Base-by-base conservation (phyloP, 805 yeast genomes). In the Jamesozyma spencerorum region DNA sequence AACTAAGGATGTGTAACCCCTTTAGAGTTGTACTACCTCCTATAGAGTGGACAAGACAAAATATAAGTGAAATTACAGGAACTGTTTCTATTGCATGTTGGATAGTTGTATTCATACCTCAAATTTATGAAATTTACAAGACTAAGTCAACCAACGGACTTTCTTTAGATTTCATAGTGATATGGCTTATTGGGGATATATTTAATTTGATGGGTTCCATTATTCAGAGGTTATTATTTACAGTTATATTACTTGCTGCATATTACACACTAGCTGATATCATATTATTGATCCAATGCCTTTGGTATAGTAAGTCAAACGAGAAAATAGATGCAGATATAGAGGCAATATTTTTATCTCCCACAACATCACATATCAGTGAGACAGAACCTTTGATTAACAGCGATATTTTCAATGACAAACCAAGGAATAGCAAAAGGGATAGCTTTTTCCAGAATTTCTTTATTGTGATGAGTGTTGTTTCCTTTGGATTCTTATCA, bases 81-180 rank as follows among this genome's bases (percentile, higher is more conserved):
- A 85, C 95, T 8, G 85, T 92, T 26, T 90, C 97, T 15, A 75
- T 90, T 36, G 94, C 97, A 12, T 92, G 97, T 60, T 90, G 98
- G 98, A 81, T 92, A 44, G 87, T 92, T 37, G 98, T 90, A 15
- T 90, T 92, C 68, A 92, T 95, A 29, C 97, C 97, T 11, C 97
- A 90, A 58, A 82, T 92, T 33, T 88, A 86, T 61, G 97, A 92
- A 57, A 90, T 87, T 58, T 87, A 85, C 56, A 71, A 72, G 45
- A 68, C 97, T 54, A 80, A 85, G 60, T 78, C 87, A 26, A 79
- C 94, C 5, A 97, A 92, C 40, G 97, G 97, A 3, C 71, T 92
- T 14, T 87, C 97, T 6, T 63, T 88, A 30, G 68, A 84, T 47
- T 92, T 92, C 62, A 84, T 92, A 18, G 72, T 86, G 8, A 69